A percentile compares a stretch with the other conserved stretches of the same genome.
Conservation (phyloP, 257 asterid genomes). For the Salvia miltiorrhiza region DNA sequence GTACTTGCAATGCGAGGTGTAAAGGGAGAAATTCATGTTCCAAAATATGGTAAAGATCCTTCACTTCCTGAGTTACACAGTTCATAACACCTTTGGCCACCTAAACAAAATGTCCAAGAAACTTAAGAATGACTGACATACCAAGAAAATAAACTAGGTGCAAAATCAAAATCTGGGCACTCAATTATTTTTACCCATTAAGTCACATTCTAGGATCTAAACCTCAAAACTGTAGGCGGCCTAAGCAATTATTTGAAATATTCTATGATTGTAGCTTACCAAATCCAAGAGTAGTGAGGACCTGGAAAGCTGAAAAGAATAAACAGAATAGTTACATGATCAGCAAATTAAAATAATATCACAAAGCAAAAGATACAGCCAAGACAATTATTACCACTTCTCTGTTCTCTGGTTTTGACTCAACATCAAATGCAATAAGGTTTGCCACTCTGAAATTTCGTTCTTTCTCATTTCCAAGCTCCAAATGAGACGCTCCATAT, state of each 20-base stretch:
- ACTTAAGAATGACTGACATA: neutral
- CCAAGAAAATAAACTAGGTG: neutral
- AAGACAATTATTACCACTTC: conserved; percentile 18
- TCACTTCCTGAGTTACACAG: conserved; percentile 86
- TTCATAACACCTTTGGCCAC: conserved; percentile 85
- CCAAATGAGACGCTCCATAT: conserved; percentile 70
- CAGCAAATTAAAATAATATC: neutral
- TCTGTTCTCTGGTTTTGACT: conserved; percentile 21
- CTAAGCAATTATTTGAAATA: neutral
- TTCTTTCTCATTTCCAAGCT: conserved; percentile 85
- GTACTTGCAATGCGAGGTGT: conserved; percentile 67
- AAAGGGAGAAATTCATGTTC: conserved; percentile 73
- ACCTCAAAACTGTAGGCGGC: conserved; percentile 6
- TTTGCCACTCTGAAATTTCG: conserved; percentile 55
- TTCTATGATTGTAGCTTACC: conserved; percentile 45
- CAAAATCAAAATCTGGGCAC: neutral
- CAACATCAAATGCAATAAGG: conserved; percentile 26
- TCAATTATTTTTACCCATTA: neutral
- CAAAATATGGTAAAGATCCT: conserved; percentile 29
- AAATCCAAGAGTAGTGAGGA: conserved; percentile 35
- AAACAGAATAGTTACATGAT: conserved; percentile 11
- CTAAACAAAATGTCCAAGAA: conserved; percentile 36
- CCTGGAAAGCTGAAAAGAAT: conserved; percentile 78
- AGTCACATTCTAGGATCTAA: neutral
- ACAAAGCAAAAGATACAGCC: conserved; percentile 14